A percentile compares a stretch with the other conserved stretches of the same genome.
phyloP scores from a whole-genome alignment of 306 rosid species.

The Corylus avellana region DNA sequence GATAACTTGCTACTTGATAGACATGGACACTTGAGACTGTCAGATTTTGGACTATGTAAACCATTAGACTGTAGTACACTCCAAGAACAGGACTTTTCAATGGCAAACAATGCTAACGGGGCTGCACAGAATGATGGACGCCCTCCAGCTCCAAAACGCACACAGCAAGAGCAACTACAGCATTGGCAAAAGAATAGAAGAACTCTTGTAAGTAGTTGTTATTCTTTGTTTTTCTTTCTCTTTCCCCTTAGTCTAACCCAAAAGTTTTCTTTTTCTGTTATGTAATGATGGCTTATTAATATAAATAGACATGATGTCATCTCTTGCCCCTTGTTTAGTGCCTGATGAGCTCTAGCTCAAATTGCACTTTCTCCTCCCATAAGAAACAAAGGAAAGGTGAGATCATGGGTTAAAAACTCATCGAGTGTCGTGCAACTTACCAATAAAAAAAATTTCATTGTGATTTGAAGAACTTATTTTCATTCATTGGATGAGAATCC shows the following conservation, averaged over 20 bases:
- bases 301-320: background rate
- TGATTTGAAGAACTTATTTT: background rate
- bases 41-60: conserved; percentile 98
- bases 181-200: conserved; percentile 98
- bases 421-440: background rate
- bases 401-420: background rate
- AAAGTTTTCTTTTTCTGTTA: background rate
- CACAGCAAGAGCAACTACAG: conserved; percentile 90
- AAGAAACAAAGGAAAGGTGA: background rate
- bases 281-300: background rate
- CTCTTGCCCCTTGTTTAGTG: background rate
- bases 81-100: conserved; percentile 73
- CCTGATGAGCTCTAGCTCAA: background rate
- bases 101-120: conserved; percentile 55
- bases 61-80: conserved; percentile 92
- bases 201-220: conserved; percentile 76
- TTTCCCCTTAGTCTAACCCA: background rate
- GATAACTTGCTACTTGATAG: conserved; percentile 94
- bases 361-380: background rate
- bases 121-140: conserved; percentile 59
- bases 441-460: background rate
- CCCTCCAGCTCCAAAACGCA: conserved; percentile 69
- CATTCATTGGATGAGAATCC: background rate
- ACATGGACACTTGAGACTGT: conserved; percentile 89
- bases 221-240: background rate